Base-by-base conservation (phyloP, 257 asterid species). In the Solanum microdontum region DNA sequence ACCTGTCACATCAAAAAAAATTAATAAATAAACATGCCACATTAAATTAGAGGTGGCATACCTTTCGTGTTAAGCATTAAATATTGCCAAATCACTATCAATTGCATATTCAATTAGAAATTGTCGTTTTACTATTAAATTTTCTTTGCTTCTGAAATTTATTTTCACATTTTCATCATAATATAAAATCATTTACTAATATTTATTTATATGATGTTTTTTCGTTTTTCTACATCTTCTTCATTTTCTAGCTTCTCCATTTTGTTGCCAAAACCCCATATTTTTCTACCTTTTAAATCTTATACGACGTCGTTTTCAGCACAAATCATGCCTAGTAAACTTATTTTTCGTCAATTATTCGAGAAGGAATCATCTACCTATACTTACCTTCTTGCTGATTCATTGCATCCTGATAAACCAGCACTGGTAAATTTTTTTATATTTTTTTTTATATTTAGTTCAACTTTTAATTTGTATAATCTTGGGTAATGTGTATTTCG, bases 371-470 rank as follows among this genome's bases (percentile, higher is more conserved):
- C 99, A 33, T 95, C 93, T 60, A 95, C 99, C 70, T 97, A 92
- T 87, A 95, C 99, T 89, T 97, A 97, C 90, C 97, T 97, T 82
- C 98, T 97, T 79, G 99, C 99, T 74, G 98, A 97, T 91, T 94
- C 92, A 91, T 88, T 92, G 88, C 98, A 95, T 90, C 99, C 98
- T 69, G 95, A 95, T 64, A 97, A 94, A 70, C 99, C 99, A 32
- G 99, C 99, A 76, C 91, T 97, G 95, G 99, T 95, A 55, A 28
- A 30, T 45, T 48, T 48, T 48, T 14, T 48, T 13, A 0, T 13
- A 0, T 4, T 4, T 13, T 48, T 14, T 43, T 15, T 5, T 15
- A 51, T 51, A 51, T 17, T 51, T 51, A 51, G 4, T 51, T 51
- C 62, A 51, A 48, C 1, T 51, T 51, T 0, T 51, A 17, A 51